Percentiles rank a stretch among this genome's conserved stretches.
Conservation (phyloP, 352 stramenopile species). For the Globisporangium radiosum region DNA sequence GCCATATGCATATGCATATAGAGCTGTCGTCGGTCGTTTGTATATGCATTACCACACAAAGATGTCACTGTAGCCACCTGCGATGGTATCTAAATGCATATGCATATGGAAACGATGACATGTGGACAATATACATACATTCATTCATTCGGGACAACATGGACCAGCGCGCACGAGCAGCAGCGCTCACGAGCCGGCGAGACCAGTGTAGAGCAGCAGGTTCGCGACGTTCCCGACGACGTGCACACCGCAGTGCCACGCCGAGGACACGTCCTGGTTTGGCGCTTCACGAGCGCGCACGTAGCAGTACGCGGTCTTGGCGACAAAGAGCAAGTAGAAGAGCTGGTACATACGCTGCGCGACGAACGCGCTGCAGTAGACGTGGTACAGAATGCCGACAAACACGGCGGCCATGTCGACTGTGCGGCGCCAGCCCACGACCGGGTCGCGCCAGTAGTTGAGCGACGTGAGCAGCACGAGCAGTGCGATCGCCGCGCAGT, state of each 20-base stretch:
- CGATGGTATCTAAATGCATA: too few relatives aligned
- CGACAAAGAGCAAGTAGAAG: constrained; percentile 55
- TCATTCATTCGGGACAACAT: too few relatives aligned
- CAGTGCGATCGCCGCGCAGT: constrained; percentile 49
- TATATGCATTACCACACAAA: too few relatives aligned
- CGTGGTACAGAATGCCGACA: constrained; percentile 48
- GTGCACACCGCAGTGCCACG: constrained; percentile 76
- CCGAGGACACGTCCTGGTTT: constrained; percentile 64
- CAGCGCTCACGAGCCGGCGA: constrained; percentile 18
- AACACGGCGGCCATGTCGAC: constrained; percentile 66
- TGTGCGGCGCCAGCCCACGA: constrained; percentile 65
- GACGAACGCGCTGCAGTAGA: constrained; percentile 54
- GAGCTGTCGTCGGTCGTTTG: too few relatives aligned
- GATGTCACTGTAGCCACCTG: too few relatives aligned
- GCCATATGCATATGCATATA: too few relatives aligned
- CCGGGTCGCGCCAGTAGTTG: constrained; percentile 79
- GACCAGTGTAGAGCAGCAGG: constrained; percentile 64
- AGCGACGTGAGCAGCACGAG: constrained; percentile 77
- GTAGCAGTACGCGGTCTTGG: constrained; percentile 73
- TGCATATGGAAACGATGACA: too few relatives aligned
- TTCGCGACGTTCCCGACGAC: constrained; percentile 73
- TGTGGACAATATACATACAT: too few relatives aligned
- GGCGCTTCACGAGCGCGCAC: constrained; percentile 42
- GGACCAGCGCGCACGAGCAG: neutral
- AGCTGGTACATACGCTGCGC: constrained; percentile 47